phyloP scores from a whole-genome alignment of 2,329 filamentous ascomycete species.

The Diaporthe citrichinensis region DNA sequence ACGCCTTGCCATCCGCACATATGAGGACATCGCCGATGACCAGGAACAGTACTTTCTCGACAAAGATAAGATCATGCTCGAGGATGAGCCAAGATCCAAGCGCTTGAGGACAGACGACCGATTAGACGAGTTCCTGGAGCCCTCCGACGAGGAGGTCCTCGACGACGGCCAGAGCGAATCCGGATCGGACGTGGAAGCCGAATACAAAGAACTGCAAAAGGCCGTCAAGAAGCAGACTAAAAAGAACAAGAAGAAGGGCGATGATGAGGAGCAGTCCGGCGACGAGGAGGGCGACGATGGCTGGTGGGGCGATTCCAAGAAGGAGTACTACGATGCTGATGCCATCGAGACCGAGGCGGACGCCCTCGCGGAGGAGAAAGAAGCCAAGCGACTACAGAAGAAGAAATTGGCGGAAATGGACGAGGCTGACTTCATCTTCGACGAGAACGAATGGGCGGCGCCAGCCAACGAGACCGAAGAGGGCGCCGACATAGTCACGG shows the following conservation, averaged over 20 bases:
- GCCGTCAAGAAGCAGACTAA: constrained; percentile 48
- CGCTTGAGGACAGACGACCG: constrained; percentile 79
- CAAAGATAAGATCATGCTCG: constrained; percentile 87
- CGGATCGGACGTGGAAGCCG: constrained; percentile 46
- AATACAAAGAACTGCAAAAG: constrained; percentile 42
- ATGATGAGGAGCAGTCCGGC: constrained; percentile 62
- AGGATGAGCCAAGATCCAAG: constrained; percentile 85
- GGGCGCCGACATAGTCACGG: constrained; percentile 78
- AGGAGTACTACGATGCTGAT: constrained; percentile 95
- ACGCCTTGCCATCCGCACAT: constrained; percentile 74
- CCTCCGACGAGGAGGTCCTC: constrained; percentile 73
- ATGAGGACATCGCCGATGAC: constrained; percentile 90
- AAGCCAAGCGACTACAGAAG: constrained; percentile 88
- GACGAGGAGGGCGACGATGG: constrained; percentile 72
- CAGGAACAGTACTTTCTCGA: constrained; percentile 94
- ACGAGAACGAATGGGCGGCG: constrained; percentile 87
- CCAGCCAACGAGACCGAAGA: constrained; percentile 65
- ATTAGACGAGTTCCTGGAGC: constrained; percentile 72
- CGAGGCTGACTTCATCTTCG: constrained; percentile 93
- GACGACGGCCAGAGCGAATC: constrained; percentile 44
- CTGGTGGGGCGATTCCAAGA: constrained; percentile 89
- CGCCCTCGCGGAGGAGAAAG: constrained; percentile 91
- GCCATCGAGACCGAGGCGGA: constrained; percentile 73
- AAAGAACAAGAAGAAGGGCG: constrained; percentile 63
- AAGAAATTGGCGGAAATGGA: constrained; percentile 92